Evolutionary conservation across 2,329 filamentous ascomycete genomes (phyloP).

Genomic region (Fusarium torulosum): DNA sequence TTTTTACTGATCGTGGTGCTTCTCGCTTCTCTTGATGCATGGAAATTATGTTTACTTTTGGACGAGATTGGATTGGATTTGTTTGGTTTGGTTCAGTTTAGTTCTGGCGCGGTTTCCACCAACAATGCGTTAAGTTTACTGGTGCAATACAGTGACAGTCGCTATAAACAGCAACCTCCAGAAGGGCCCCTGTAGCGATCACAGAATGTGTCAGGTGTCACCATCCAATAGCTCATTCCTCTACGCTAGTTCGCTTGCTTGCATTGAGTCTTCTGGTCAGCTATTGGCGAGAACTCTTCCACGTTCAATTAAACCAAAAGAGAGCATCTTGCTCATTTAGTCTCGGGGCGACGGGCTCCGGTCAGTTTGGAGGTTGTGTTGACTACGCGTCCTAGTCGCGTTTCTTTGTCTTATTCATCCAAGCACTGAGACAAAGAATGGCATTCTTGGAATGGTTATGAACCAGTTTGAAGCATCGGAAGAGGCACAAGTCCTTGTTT

Average conservation of each 20-base stretch:
- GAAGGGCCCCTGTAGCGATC: constrained; percentile 3
- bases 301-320: constrained; percentile 10
- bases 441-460: constrained; percentile 2
- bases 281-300: constrained; percentile 25
- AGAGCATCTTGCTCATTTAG: constrained; percentile 2
- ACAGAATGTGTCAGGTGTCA: not conserved
- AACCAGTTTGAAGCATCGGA: not conserved
- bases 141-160: not conserved
- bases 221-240: constrained; percentile 5
- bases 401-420: constrained; percentile 11
- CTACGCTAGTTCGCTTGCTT: constrained; percentile 13
- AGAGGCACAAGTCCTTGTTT: constrained; percentile 4
- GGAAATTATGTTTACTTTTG: constrained; percentile 42
- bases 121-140: not conserved
- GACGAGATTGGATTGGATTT: constrained; percentile 19
- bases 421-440: not conserved
- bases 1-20: constrained; percentile 19
- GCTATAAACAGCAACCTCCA: constrained; percentile 1
- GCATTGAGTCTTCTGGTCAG: constrained; percentile 10
- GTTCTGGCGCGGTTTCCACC: not conserved
- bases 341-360: constrained; percentile 15
- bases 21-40: constrained; percentile 5
- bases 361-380: constrained; percentile 1
- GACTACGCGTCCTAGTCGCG: constrained; percentile 19
- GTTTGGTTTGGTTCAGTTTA: constrained; percentile 21